Evolutionary conservation across 805 yeast genomes (phyloP).

Genomic region (Saccharomycopsis synnaedendra): DNA sequence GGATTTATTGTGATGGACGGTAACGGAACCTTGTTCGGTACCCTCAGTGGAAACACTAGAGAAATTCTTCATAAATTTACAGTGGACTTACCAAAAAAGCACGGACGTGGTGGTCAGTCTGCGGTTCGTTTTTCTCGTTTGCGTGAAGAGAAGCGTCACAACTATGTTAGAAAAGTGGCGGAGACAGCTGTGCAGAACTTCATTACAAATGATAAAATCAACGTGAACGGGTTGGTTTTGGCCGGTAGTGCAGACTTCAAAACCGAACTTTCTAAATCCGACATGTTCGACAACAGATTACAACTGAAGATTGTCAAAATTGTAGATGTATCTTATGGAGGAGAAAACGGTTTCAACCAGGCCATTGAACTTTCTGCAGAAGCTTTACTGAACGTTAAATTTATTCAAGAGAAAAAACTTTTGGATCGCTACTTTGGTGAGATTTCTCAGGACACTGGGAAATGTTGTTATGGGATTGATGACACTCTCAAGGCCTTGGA

Average conservation of each 20-base stretch:
- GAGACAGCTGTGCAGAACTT: slow-evolving; percentile 97
- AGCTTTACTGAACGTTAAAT: slow-evolving; percentile 92
- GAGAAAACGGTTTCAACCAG: slow-evolving; percentile 98
- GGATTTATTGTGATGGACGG: slow-evolving; percentile 99
- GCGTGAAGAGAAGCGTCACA: slow-evolving; percentile 98
- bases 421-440: slow-evolving; percentile 90
- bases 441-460: slow-evolving; percentile 94
- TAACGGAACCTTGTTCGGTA: slow-evolving; percentile 94
- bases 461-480: slow-evolving; percentile 94
- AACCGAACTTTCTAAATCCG: slow-evolving; percentile 86
- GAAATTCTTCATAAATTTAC: slow-evolving; percentile 92
- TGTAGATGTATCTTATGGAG: slow-evolving; percentile 97
- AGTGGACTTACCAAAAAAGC: slow-evolving; percentile 98
- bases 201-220: slow-evolving; percentile 88
- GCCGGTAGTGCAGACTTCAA: slow-evolving; percentile 99
- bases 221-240: slow-evolving; percentile 85
- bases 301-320: slow-evolving; percentile 78
- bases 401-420: slow-evolving; percentile 95
- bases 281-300: slow-evolving; percentile 84
- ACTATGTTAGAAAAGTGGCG: slow-evolving; percentile 95
- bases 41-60: slow-evolving; percentile 92
- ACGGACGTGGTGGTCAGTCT: slow-evolving; percentile 99
- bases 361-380: slow-evolving; percentile 97
- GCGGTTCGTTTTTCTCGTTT: slow-evolving; percentile 98
- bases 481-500: slow-evolving; percentile 95